Base-by-base conservation (phyloP, 192 early-diverging fungal species). In the Coemansia sp. region DNA sequence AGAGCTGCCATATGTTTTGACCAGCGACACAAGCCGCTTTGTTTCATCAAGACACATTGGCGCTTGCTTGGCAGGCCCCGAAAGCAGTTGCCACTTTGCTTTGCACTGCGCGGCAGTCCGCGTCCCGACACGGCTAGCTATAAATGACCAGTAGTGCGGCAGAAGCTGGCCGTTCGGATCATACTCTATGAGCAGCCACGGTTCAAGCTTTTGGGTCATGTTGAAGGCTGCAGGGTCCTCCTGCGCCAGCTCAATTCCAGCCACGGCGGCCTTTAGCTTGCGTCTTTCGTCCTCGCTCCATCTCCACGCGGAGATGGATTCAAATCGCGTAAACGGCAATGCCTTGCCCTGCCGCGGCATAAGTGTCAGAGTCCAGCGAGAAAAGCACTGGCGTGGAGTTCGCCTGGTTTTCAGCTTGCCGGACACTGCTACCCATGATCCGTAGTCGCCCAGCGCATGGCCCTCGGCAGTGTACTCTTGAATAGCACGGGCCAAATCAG, bases 31-130 rank as follows among this genome's bases (percentile, higher is more conserved):
- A 14, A 76, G 42, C 9, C 22, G 48, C 37, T 32, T 51, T 5
- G 38, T 48, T 3, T 76, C 50, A 9, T 54, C 39, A 5, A 39
- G 49, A 0, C 45, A 53, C 33, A 57, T 46, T 10, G 41, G n/a
- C n/a, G 10, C 13, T 30, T 10, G 32, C n/a, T 45, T 18, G 19
- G 18, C n/a, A 26, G 14, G 14, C 11, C 22, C 15, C 19, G 18
- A 43, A 11, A 60, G 25, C 18, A 5, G 26, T 7, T 32, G 29
- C 71, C 61, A 68, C 41, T 56, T 76, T 7, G 25, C 8, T 2
- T 31, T 25, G 46, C 72, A 76, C 31, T 76, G 72, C n/a, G 39
- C 11, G 1, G 72, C 34, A 17, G 72, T 68, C 29, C 72, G 50
- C 27, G 72, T 68, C 19, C 51, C 51, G 13, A 76, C 72, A 0